A percentile compares a stretch with the other conserved stretches of the same genome.
phyloP scores from a whole-genome alignment of 108 stramenopile species.

The Mayamaea pseudoterrestris region DNA sequence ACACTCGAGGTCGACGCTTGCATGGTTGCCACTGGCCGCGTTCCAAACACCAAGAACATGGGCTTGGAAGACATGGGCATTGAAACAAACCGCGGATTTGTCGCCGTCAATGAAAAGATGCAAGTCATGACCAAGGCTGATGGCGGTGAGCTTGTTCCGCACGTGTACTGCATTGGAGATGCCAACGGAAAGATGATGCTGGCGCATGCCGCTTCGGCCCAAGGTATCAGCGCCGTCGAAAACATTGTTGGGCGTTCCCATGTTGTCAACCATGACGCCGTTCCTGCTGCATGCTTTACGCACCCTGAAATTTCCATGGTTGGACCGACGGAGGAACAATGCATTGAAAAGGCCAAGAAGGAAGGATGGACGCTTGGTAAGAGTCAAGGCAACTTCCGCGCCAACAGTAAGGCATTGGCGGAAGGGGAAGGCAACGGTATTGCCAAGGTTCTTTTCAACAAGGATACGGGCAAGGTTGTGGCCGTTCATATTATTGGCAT shows the following conservation, averaged over 20 bases:
- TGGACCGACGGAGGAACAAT: conserved; percentile 94
- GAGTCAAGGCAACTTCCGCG: conserved; percentile 86
- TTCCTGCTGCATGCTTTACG: conserved; percentile 97
- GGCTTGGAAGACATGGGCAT: conserved; percentile 84
- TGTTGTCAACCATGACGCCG: conserved; percentile 86
- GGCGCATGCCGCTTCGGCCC: conserved; percentile 95
- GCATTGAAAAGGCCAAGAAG: conserved; percentile 77
- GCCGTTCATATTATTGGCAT: conserved; percentile 98
- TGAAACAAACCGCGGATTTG: conserved; percentile 90
- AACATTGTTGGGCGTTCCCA: conserved; percentile 88
- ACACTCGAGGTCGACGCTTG: conserved; percentile 94
- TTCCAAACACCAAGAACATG: conserved; percentile 90
- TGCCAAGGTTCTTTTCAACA: conserved; percentile 96
- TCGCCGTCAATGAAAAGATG: conserved; percentile 93
- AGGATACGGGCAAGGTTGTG: conserved; percentile 92
- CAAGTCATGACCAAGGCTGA: conserved; percentile 81
- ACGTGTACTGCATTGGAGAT: conserved; percentile 98
- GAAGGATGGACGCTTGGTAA: conserved; percentile 96
- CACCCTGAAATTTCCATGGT: conserved; percentile 99
- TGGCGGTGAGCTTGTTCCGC: conserved; percentile 63
- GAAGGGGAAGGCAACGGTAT: conserved; percentile 97
- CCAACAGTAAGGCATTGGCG: conserved; percentile 97
- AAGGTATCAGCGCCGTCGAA: conserved; percentile 94
- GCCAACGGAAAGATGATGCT: conserved; percentile 99
- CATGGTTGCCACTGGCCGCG: conserved; percentile 97